Evolutionary conservation across 164 flowering plant species (phyloP).

Genomic region (Vitis rupestris): DNA sequence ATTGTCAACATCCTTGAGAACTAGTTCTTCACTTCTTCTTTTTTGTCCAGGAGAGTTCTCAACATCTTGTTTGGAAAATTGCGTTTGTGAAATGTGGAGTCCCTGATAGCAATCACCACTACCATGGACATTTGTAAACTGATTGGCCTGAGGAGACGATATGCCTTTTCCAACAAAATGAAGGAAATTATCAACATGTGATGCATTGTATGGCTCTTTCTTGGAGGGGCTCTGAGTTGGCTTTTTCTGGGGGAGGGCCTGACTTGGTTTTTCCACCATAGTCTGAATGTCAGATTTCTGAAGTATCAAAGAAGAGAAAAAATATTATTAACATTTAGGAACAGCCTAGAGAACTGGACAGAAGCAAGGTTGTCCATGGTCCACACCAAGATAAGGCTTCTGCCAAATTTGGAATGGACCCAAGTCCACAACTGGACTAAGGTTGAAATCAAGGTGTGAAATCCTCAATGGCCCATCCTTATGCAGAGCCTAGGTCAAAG

Average conservation of each 20-base stretch:
- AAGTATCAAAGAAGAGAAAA: conserved; percentile 2
- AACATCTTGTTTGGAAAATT: conserved; percentile 11
- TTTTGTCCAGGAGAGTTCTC: conserved; percentile 29
- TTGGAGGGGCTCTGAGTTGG: conserved; percentile 21
- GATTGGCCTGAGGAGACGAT: conserved; percentile 17
- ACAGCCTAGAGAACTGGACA: neutral
- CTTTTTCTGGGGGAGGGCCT: conserved; percentile 27
- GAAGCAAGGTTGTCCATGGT: neutral
- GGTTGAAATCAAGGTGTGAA: neutral
- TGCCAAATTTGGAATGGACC: neutral
- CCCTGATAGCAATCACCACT: conserved; percentile 7
- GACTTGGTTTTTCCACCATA: conserved; percentile 17
- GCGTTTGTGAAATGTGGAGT: conserved; percentile 4
- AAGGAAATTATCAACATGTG: conserved; percentile 9
- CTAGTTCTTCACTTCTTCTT: conserved; percentile 33
- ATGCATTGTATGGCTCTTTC: conserved; percentile 18
- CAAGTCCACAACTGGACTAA: no score
- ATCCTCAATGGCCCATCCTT: neutral
- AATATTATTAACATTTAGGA: neutral
- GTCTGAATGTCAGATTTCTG: conserved; percentile 12
- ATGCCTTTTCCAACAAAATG: conserved; percentile 10
- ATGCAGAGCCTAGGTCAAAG: neutral
- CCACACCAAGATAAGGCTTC: neutral
- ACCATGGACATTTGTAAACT: neutral
- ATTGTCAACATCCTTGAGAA: conserved; percentile 20